Conservation (phyloP, 305 asterid species). For the Fraxinus latifolia region DNA sequence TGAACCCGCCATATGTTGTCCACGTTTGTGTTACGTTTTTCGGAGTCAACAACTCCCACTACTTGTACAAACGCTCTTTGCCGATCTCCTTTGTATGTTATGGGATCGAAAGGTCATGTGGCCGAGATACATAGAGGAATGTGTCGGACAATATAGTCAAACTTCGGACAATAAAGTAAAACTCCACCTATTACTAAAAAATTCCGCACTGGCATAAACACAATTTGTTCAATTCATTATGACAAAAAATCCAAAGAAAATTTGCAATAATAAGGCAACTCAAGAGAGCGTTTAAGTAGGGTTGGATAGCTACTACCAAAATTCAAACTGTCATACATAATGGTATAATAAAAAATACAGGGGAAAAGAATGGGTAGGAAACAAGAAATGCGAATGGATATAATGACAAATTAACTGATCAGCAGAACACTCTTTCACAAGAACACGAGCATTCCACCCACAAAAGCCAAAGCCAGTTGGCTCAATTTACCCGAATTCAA, state of each 20-base stretch:
- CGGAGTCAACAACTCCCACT: not conserved
- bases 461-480: constrained; percentile 35
- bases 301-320: not conserved
- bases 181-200: too few species aligned
- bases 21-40: too few species aligned
- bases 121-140: too few species aligned
- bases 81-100: too few species aligned
- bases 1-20: too few species aligned
- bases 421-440: not conserved
- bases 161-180: too few species aligned
- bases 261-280: not conserved
- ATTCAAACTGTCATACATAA: not conserved
- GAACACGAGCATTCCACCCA: constrained; percentile 29
- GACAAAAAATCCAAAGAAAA: not conserved
- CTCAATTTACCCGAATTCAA: constrained; percentile 26
- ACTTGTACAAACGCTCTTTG: too few species aligned
- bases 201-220: not conserved
- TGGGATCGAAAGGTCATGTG: too few species aligned
- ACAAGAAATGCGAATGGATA: not conserved
- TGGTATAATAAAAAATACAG: not conserved
- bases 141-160: too few species aligned
- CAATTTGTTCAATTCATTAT: not conserved
- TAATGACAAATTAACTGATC: not conserved
- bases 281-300: not conserved
- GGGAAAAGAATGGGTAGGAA: not conserved